These are phyloP conservation scores for Lepidium campestre DNA, from an alignment of 441 rosid genomes.

Conservation along the genomic window DNA sequence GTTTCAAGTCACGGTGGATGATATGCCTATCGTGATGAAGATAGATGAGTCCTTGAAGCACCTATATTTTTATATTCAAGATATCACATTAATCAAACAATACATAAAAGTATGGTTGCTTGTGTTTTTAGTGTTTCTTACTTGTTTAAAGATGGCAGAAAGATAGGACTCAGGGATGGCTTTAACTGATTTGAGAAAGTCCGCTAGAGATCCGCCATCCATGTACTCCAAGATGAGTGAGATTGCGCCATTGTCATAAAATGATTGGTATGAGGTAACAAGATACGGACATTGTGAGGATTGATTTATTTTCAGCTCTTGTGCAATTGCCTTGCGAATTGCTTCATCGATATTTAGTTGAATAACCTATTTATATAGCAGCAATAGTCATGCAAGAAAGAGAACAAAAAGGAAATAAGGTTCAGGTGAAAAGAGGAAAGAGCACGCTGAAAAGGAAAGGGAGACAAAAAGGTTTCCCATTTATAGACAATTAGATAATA, in stretches of 20 bases:
- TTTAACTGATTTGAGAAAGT: conserved; percentile 68
- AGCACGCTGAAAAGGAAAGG: neutral
- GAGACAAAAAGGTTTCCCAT: neutral
- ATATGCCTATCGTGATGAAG: conserved; percentile 89
- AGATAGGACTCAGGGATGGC: conserved; percentile 73
- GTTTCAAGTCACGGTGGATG: conserved; percentile 92
- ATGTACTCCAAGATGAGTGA: conserved; percentile 93
- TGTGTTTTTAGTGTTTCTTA: conserved; percentile 2
- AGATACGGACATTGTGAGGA: conserved; percentile 80
- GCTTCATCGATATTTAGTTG: conserved; percentile 83
- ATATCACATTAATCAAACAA: neutral
- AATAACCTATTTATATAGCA: conserved; percentile 47
- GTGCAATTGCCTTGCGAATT: conserved; percentile 64
- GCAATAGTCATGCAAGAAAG: neutral
- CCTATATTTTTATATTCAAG: conserved; percentile 37
- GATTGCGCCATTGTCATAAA: conserved; percentile 75
- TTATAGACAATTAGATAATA: neutral
- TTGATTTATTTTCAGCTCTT: conserved; percentile 84
- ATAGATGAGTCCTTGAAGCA: conserved; percentile 76
- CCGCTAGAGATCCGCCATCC: conserved; percentile 97
- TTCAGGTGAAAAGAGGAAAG: neutral
- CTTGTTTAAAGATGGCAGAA: conserved; percentile 89
- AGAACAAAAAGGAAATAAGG: neutral
- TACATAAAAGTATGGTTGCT: neutral
- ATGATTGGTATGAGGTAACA: conserved; percentile 85